These are phyloP conservation scores for Kernera saxatilis DNA, from an alignment of 345 rosid genomes.

Conservation along the genomic window DNA sequence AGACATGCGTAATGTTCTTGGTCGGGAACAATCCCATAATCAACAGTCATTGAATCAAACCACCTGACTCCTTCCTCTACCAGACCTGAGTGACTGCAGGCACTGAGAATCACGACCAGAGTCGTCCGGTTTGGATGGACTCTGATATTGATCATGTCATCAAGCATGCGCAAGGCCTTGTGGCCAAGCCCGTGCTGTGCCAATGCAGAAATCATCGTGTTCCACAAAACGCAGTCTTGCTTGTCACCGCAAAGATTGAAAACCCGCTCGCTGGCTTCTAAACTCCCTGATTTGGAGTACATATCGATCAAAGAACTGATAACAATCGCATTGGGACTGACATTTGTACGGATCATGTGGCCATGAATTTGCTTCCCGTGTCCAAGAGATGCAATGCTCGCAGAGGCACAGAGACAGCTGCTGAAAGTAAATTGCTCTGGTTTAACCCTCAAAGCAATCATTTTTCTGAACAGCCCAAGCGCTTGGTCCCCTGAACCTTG, in stretches of 20 bases:
- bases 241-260: constrained; percentile 40
- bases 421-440: constrained; percentile 82
- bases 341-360: constrained; percentile 41
- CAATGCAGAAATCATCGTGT: constrained; percentile 76
- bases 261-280: constrained; percentile 43
- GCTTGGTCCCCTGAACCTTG: constrained; percentile 47
- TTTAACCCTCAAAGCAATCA: constrained; percentile 42
- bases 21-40: constrained; percentile 47
- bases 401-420: constrained; percentile 75
- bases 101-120: constrained; percentile 53
- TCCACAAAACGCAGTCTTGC: constrained; percentile 63
- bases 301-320: constrained; percentile 77
- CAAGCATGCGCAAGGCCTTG: constrained; percentile 43
- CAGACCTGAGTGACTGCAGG: constrained; percentile 71
- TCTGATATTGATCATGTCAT: constrained; percentile 45
- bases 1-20: constrained; percentile 75
- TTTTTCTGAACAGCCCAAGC: constrained; percentile 44
- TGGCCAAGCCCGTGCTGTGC: constrained; percentile 69
- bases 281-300: constrained; percentile 70
- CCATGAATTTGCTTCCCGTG: constrained; percentile 75
- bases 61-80: constrained; percentile 53
- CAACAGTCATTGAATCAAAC: constrained; percentile 43
- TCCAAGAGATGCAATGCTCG: constrained; percentile 52
- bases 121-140: constrained; percentile 57
- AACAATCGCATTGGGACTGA: constrained; percentile 56